Evolutionary conservation across 2,329 filamentous ascomycete genomes (phyloP).

Genomic region (Aspergillus felis): DNA sequence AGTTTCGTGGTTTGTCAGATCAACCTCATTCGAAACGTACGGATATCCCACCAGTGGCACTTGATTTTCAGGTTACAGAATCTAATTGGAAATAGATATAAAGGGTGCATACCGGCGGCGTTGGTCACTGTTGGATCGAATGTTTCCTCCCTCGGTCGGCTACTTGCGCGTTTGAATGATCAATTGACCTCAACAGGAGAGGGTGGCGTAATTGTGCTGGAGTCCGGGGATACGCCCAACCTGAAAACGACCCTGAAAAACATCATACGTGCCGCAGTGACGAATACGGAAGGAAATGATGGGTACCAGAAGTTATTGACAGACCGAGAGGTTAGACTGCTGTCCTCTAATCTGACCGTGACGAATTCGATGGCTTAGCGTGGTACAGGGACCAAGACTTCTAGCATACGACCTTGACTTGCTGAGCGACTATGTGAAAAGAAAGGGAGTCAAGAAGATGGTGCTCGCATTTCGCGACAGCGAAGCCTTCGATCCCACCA

Average conservation of each 20-base stretch:
- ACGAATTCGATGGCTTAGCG: slow-evolving; percentile 1
- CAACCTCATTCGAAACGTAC: slow-evolving; percentile 34
- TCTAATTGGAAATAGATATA: slow-evolving; percentile 27
- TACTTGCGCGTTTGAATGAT: slow-evolving; percentile 36
- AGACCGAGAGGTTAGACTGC: slow-evolving; percentile 34
- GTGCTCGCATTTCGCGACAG: slow-evolving; percentile 45
- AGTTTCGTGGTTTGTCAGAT: slow-evolving; percentile 36
- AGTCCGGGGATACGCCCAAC: slow-evolving; percentile 44
- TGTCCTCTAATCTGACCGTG: neutral
- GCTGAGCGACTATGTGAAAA: slow-evolving; percentile 40
- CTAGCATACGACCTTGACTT: slow-evolving; percentile 46
- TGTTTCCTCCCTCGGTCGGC: slow-evolving; percentile 37
- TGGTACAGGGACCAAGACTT: slow-evolving; percentile 35
- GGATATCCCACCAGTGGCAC: slow-evolving; percentile 8
- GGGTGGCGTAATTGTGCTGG: slow-evolving; percentile 39
- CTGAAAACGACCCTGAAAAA: slow-evolving; percentile 45
- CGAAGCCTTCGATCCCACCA: slow-evolving; percentile 43
- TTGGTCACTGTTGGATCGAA: slow-evolving; percentile 43
- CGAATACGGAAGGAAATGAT: slow-evolving; percentile 35
- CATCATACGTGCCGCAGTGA: slow-evolving; percentile 41
- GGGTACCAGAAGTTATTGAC: slow-evolving; percentile 37
- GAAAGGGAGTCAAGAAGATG: slow-evolving; percentile 35
- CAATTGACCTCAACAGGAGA: slow-evolving; percentile 27
- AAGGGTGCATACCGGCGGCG: slow-evolving; percentile 39
- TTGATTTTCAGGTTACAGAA: neutral